Conservation (phyloP, 371 early-diverging fungal genomes). For the Mucor circinelloides region DNA sequence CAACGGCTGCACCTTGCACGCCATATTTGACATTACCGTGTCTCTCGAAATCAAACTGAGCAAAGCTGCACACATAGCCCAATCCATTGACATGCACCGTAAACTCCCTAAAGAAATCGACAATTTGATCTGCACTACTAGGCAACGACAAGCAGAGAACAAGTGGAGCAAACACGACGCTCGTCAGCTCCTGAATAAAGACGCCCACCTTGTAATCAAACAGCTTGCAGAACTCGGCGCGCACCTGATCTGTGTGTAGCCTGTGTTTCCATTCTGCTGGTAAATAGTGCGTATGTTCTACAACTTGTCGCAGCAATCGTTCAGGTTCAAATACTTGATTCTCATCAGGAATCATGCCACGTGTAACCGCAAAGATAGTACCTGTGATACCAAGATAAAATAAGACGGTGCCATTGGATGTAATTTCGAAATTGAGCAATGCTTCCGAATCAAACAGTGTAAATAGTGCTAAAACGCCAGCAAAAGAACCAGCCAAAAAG, state of each 20-base stretch:
- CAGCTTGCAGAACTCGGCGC: constrained; percentile 76
- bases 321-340: constrained; percentile 84
- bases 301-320: constrained; percentile 68
- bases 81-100: constrained; percentile 89
- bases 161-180: constrained; percentile 85
- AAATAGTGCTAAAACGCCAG: constrained; percentile 81
- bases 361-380: constrained; percentile 77
- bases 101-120: constrained; percentile 94
- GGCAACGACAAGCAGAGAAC: constrained; percentile 86
- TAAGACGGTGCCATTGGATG: constrained; percentile 81
- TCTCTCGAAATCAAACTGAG: constrained; percentile 86
- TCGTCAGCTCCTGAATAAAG: constrained; percentile 81
- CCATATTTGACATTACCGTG: constrained; percentile 88
- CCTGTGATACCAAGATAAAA: constrained; percentile 94
- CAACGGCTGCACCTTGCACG: constrained; percentile 60
- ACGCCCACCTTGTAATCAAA: constrained; percentile 82
- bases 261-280: constrained; percentile 85
- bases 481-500: constrained; percentile 90
- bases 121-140: constrained; percentile 71
- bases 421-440: constrained; percentile 86
- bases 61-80: constrained; percentile 95
- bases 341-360: constrained; percentile 87
- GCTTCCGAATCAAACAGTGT: constrained; percentile 88
- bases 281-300: constrained; percentile 89
- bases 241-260: constrained; percentile 86